phyloP scores from a whole-genome alignment of 176 grass and related monocot genomes.

The Neostapfia colusana region DNA sequence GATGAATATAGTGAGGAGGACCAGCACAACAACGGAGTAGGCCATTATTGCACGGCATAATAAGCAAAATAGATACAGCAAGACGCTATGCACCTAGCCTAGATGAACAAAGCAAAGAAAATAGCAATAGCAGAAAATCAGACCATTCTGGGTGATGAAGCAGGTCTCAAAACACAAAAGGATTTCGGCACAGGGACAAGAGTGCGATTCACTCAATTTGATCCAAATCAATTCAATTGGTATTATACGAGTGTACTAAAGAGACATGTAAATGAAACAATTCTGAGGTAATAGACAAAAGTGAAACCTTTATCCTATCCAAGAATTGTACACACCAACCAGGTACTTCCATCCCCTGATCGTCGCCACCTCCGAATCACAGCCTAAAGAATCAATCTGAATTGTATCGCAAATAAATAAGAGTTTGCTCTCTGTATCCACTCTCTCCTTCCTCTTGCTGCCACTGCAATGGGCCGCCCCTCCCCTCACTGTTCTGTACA shows the following conservation, averaged over 20 bases:
- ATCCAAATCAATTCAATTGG: conserved; percentile 49
- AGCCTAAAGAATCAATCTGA: conserved; percentile 57
- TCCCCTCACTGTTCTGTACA: conserved; percentile 63
- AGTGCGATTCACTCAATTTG: conserved; percentile 16
- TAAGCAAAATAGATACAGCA: not conserved
- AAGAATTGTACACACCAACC: conserved; percentile 67
- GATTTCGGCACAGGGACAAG: conserved; percentile 7
- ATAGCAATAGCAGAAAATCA: conserved; percentile 11
- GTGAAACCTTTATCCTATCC: conserved; percentile 63
- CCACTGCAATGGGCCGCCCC: conserved; percentile 37
- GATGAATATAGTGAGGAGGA: not conserved
- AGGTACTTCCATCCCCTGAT: conserved; percentile 43
- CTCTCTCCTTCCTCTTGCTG: conserved; percentile 19
- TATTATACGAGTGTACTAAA: conserved; percentile 42
- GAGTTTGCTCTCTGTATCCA: conserved; percentile 41
- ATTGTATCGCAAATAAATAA: conserved; percentile 52
- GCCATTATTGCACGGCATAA: conserved; percentile 1
- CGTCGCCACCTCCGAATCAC: conserved; percentile 27
- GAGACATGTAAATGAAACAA: conserved; percentile 52
- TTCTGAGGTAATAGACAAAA: conserved; percentile 50
- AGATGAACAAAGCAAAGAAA: not conserved
- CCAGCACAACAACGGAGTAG: not conserved
- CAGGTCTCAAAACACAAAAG: not conserved
- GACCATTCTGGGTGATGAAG: not conserved
- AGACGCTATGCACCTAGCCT: not conserved